Percentiles rank a stretch among this genome's conserved stretches.
These are phyloP conservation scores for Aspergillus awamori DNA, from an alignment of 2,329 filamentous ascomycete genomes.

Conservation along the genomic window DNA sequence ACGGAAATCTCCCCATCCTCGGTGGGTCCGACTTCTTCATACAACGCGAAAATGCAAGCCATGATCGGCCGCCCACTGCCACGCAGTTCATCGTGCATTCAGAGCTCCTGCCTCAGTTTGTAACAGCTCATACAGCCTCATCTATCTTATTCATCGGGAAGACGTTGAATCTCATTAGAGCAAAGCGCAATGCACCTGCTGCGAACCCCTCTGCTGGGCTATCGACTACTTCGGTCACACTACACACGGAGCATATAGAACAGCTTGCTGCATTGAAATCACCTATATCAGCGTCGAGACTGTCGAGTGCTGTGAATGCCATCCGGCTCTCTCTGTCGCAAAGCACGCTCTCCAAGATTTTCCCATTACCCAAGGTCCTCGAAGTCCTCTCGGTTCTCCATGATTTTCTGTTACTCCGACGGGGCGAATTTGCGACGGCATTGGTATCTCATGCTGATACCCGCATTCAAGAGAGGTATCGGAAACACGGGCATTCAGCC, in stretches of 20 bases:
- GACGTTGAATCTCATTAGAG: slow-evolving; percentile 80
- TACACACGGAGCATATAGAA: slow-evolving; percentile 48
- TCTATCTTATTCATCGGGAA: slow-evolving; percentile 91
- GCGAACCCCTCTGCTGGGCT: slow-evolving; percentile 32
- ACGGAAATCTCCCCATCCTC: slow-evolving; percentile 77
- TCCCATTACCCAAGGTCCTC: slow-evolving; percentile 76
- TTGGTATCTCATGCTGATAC: slow-evolving; percentile 84
- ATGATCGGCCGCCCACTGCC: slow-evolving; percentile 48
- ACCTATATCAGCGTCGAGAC: slow-evolving; percentile 71
- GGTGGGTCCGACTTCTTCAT: slow-evolving; percentile 89
- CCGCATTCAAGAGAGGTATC: slow-evolving; percentile 73
- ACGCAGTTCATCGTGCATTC: slow-evolving; percentile 62
- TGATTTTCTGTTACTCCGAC: slow-evolving; percentile 82
- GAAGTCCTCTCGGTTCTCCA: slow-evolving; percentile 77
- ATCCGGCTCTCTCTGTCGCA: slow-evolving; percentile 82
- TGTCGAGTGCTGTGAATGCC: slow-evolving; percentile 71
- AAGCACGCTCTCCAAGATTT: slow-evolving; percentile 77
- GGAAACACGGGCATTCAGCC: slow-evolving; percentile 52
- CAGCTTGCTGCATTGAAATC: slow-evolving; percentile 69
- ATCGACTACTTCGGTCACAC: slow-evolving; percentile 64
- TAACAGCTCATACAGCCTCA: slow-evolving; percentile 70
- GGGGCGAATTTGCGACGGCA: slow-evolving; percentile 88
- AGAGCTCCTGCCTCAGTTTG: slow-evolving; percentile 74
- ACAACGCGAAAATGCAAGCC: slow-evolving; percentile 46
- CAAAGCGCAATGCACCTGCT: slow-evolving; percentile 45